Evolutionary conservation across 495 filamentous ascomycete species (phyloP).

Genomic region (Penicilliopsis zonata): DNA sequence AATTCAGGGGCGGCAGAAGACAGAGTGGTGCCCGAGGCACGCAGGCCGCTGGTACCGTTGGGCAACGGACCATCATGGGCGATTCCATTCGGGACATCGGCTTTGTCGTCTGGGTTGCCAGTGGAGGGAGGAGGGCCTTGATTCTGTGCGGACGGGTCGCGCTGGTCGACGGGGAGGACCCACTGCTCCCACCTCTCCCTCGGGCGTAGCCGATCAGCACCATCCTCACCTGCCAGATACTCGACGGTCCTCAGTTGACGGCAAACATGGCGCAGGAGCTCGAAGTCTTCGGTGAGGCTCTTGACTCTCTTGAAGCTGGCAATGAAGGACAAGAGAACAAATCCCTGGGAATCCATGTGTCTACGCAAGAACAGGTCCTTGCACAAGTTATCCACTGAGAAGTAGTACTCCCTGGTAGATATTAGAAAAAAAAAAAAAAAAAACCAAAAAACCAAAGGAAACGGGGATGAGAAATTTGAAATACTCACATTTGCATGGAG

Average conservation of each 20-base stretch:
- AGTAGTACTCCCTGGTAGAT: slow-evolving; percentile 67
- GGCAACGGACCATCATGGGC: slow-evolving; percentile 12
- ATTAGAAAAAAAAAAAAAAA: too few species aligned
- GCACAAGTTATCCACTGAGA: slow-evolving; percentile 91
- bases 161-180: slow-evolving; percentile 51
- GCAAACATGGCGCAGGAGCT: slow-evolving; percentile 63
- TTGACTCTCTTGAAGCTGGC: slow-evolving; percentile 77
- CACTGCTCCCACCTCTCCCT: slow-evolving; percentile 71
- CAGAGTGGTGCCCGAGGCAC: slow-evolving; percentile 41
- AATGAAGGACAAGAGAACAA: slow-evolving; percentile 66
- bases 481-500: slow-evolving; percentile 57
- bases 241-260: slow-evolving; percentile 59
- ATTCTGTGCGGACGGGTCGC: slow-evolving; percentile 48
- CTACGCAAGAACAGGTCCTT: slow-evolving; percentile 83
- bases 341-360: slow-evolving; percentile 91
- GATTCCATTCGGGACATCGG: slow-evolving; percentile 20
- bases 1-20: slow-evolving; percentile 72
- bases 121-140: slow-evolving; percentile 32
- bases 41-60: slow-evolving; percentile 31
- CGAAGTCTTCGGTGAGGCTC: slow-evolving; percentile 56
- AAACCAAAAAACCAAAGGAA: too few species aligned
- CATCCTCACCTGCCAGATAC: slow-evolving; percentile 55
- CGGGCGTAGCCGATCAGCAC: slow-evolving; percentile 66
- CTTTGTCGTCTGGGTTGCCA: slow-evolving; percentile 16
- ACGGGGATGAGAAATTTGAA: too few species aligned